Percentiles rank a stretch among this genome's conserved stretches.
Evolutionary conservation across 164 flowering plant genomes (phyloP).

Genomic region (Vitis cinerea): DNA sequence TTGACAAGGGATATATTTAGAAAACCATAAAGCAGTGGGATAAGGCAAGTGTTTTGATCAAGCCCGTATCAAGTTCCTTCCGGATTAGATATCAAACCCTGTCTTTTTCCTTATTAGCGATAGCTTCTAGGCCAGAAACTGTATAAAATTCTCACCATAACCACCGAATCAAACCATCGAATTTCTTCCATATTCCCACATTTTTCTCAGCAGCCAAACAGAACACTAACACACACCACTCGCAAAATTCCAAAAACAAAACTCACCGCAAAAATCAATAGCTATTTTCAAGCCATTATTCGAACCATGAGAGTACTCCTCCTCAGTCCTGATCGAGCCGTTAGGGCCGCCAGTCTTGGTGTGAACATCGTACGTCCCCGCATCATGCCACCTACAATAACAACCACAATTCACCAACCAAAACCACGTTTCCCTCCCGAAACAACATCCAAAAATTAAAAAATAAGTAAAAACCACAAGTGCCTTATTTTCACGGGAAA

Average conservation of each 20-base stretch:
- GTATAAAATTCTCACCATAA: too few species aligned
- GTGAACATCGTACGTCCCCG: constrained; percentile 81
- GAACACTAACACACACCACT: neutral
- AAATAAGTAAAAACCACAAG: neutral
- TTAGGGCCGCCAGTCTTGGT: constrained; percentile 94
- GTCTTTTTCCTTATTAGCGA: too few species aligned
- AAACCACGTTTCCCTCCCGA: neutral
- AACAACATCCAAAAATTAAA: neutral
- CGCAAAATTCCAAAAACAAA: neutral
- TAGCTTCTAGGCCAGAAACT: too few species aligned
- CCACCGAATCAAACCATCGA: too few species aligned
- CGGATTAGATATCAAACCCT: too few species aligned
- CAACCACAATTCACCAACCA: neutral
- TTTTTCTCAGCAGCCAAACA: too few species aligned
- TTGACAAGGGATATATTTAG: too few species aligned
- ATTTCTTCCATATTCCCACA: too few species aligned
- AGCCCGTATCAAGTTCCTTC: too few species aligned
- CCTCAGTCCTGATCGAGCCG: constrained; percentile 85
- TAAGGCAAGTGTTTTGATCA: too few species aligned
- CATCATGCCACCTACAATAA: constrained; percentile 89
- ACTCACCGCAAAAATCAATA: constrained; percentile 72
- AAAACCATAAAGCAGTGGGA: too few species aligned
- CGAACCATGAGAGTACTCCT: constrained; percentile 69
- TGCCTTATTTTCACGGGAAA: neutral
- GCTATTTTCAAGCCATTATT: constrained; percentile 85